phyloP scores from a whole-genome alignment of 352 stramenopile genomes.

The Nothophytophthora sp. region DNA sequence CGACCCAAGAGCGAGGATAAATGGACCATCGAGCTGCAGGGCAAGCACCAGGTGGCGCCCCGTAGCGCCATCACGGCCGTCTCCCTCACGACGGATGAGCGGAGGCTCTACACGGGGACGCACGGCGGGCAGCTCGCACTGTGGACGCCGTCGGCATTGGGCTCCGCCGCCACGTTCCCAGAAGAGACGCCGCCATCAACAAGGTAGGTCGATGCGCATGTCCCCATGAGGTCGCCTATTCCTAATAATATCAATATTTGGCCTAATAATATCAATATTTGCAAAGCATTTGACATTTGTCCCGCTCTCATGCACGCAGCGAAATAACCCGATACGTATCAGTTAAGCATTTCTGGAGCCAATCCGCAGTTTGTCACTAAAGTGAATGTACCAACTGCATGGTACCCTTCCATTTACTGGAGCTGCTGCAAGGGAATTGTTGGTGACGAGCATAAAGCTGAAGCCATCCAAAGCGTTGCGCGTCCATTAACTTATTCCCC shows the following conservation, averaged over 20 bases:
- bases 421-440: slow-evolving; percentile 13
- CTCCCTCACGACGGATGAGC: slow-evolving; percentile 51
- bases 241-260: no score
- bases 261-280: neutral
- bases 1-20: slow-evolving; percentile 28
- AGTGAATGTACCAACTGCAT: no score
- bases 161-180: slow-evolving; percentile 6
- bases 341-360: no score
- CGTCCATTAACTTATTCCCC: no score
- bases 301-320: no score
- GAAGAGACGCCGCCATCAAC: slow-evolving; percentile 6
- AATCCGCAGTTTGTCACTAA: no score
- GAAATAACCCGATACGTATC: no score
- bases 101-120: slow-evolving; percentile 63
- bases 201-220: no score
- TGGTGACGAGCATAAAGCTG: slow-evolving; percentile 8
- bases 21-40: slow-evolving; percentile 57
- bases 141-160: slow-evolving; percentile 42
- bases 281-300: no score
- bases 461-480: no score
- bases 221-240: no score
- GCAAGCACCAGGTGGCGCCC: slow-evolving; percentile 39
- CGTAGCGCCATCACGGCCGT: slow-evolving; percentile 52
- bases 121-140: slow-evolving; percentile 49
- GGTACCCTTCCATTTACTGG: no score